These are phyloP conservation scores for Aspergillus ellipticus DNA, from an alignment of 495 filamentous ascomycete species.

Conservation along the genomic window DNA sequence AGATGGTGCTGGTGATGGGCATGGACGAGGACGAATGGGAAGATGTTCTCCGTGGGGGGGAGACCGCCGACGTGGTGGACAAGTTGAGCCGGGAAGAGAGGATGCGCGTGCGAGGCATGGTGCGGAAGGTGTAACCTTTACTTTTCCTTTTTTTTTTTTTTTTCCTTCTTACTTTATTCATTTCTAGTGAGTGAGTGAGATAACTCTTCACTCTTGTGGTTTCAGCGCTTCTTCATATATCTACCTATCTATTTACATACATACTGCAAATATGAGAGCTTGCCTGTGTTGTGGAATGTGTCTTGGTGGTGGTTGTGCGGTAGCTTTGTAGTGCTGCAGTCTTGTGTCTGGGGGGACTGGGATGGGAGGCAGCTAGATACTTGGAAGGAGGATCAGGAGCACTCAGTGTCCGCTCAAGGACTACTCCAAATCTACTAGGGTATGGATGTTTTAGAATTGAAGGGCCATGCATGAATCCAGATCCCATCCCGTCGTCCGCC, in stretches of 20 bases:
- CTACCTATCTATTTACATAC: not conserved
- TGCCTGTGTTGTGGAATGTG: too few species aligned
- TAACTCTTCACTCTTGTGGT: not conserved
- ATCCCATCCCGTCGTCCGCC: too few species aligned
- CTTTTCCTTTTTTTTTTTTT: not conserved
- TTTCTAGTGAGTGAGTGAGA: not conserved
- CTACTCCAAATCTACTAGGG: too few species aligned
- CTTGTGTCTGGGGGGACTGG: too few species aligned
- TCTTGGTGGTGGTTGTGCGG: too few species aligned
- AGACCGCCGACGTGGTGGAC: conserved; percentile 41
- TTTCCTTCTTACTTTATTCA: not conserved
- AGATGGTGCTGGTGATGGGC: conserved; percentile 85
- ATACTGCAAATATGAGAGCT: not conserved
- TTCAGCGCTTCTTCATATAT: not conserved
- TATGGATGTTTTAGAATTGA: too few species aligned
- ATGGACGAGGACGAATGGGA: conserved; percentile 99
- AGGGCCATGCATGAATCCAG: too few species aligned
- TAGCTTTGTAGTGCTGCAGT: too few species aligned
- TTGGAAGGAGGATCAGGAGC: too few species aligned
- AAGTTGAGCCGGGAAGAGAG: conserved; percentile 61
- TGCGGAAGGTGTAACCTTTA: conserved; percentile 27
- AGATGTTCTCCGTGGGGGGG: conserved; percentile 52
- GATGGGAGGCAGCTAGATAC: too few species aligned
- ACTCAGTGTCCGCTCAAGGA: too few species aligned
- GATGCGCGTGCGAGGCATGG: conserved; percentile 57